These are phyloP conservation scores for Solanum habrochaites DNA, from an alignment of 257 asterid genomes.

Conservation along the genomic window DNA sequence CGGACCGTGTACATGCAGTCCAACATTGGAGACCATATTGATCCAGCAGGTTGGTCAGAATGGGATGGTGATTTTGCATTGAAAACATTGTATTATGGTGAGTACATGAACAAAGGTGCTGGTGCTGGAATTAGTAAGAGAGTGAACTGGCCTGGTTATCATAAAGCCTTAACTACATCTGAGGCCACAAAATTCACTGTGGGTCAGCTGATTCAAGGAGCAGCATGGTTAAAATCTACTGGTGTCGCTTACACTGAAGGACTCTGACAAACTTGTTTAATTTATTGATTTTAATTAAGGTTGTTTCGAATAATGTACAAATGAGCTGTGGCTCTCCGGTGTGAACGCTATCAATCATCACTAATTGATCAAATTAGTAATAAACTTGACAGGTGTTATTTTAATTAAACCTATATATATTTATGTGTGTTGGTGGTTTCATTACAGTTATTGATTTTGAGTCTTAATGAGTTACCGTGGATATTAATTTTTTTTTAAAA, in stretches of 20 bases:
- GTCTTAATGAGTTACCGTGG: no score
- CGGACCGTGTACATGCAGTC: conserved; percentile 13
- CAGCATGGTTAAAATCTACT: conserved; percentile 1
- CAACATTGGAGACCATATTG: neutral
- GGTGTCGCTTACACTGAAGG: conserved; percentile 7
- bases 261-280: neutral
- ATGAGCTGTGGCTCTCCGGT: neutral
- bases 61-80: conserved; percentile 6
- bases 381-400: neutral
- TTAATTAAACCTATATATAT: neutral
- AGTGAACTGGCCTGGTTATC: conserved; percentile 11
- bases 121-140: conserved; percentile 6
- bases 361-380: neutral
- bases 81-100: conserved; percentile 8
- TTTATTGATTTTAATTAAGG: neutral
- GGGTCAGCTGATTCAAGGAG: conserved; percentile 7
- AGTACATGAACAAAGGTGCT: neutral
- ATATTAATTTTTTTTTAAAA: no score
- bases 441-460: neutral
- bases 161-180: neutral
- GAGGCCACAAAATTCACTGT: conserved; percentile 7
- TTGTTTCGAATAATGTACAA: neutral
- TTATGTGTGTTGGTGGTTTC: neutral
- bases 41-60: conserved; percentile 8
- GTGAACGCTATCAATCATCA: neutral